A percentile compares a stretch with the other conserved stretches of the same genome.
Conservation (phyloP, 352 stramenopile genomes). For the Nothophytophthora sp. region DNA sequence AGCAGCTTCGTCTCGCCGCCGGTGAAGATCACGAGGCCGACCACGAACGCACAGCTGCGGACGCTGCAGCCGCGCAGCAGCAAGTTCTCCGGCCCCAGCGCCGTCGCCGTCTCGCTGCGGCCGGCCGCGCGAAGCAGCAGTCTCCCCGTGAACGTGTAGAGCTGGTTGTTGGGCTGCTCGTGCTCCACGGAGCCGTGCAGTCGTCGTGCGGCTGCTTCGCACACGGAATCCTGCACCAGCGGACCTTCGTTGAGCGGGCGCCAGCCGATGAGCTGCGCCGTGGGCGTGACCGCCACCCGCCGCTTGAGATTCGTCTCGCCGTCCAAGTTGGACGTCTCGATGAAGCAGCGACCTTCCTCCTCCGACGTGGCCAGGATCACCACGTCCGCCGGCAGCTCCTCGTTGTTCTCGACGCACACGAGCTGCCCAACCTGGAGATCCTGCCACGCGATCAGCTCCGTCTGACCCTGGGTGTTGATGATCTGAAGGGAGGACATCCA, state of each 20-base stretch:
- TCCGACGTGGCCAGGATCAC: conserved; percentile 75
- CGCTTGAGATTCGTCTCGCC: conserved; percentile 95
- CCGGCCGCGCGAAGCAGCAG: conserved; percentile 28
- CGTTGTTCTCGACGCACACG: conserved; percentile 47
- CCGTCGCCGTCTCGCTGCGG: conserved; percentile 32
- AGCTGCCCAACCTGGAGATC: conserved; percentile 78
- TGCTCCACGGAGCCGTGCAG: conserved; percentile 56
- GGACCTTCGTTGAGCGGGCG: conserved; percentile 62
- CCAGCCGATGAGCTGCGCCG: conserved; percentile 59
- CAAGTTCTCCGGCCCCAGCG: conserved; percentile 72
- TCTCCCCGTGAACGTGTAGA: conserved; percentile 72
- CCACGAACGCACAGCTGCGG: conserved; percentile 56
- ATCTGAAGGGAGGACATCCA: too few relatives aligned
- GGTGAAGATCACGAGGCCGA: conserved; percentile 89
- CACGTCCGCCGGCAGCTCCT: conserved; percentile 66
- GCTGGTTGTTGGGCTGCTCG: conserved; percentile 77
- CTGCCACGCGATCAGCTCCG: conserved; percentile 63
- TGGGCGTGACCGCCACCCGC: conserved; percentile 49
- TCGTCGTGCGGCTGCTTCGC: conserved; percentile 39
- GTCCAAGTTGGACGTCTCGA: conserved; percentile 94
- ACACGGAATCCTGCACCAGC: conserved; percentile 30
- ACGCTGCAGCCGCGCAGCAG: conserved; percentile 84
- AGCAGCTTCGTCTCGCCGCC: conserved; percentile 89
- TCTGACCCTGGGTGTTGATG: conserved; percentile 37
- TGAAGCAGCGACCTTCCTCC: conserved; percentile 83